Evolutionary conservation across 148 eudicot species (phyloP).

Genomic region (Selenicereus undatus): DNA sequence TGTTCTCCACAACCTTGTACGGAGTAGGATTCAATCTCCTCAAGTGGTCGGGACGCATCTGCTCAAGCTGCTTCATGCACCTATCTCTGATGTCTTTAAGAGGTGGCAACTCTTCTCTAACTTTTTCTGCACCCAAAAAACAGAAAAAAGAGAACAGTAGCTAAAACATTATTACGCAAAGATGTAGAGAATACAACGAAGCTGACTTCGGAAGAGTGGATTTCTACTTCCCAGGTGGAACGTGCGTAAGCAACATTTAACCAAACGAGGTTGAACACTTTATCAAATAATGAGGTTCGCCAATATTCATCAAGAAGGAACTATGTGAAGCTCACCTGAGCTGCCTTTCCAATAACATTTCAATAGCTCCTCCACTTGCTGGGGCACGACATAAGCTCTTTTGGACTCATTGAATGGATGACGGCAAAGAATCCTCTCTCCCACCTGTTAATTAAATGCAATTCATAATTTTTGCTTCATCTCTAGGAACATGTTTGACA

Average conservation of each 20-base stretch:
- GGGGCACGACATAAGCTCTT: constrained; percentile 92
- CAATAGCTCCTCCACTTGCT: constrained; percentile 89
- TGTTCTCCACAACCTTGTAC: constrained; percentile 58
- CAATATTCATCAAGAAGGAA: background rate
- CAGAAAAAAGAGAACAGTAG: background rate
- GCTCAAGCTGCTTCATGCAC: constrained; percentile 75
- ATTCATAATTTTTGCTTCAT: background rate
- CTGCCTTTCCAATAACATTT: constrained; percentile 91
- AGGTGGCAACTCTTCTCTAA: constrained; percentile 64
- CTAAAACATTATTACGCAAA: background rate
- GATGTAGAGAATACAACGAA: background rate
- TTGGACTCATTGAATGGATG: constrained; percentile 96
- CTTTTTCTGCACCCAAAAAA: constrained; percentile 39
- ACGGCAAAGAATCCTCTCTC: constrained; percentile 85
- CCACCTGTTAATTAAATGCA: constrained; percentile 42
- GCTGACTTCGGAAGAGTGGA: no score
- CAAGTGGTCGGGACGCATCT: constrained; percentile 96
- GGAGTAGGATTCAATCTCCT: constrained; percentile 94
- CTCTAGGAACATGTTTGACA: background rate
- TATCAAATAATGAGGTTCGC: background rate
- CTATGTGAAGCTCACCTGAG: constrained; percentile 48
- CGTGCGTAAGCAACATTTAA: no score
- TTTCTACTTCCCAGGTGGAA: no score
- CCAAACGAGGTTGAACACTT: background rate
- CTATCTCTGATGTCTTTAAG: constrained; percentile 59